phyloP scores from a whole-genome alignment of 257 asterid species.

The Nicotiana benthamiana region DNA sequence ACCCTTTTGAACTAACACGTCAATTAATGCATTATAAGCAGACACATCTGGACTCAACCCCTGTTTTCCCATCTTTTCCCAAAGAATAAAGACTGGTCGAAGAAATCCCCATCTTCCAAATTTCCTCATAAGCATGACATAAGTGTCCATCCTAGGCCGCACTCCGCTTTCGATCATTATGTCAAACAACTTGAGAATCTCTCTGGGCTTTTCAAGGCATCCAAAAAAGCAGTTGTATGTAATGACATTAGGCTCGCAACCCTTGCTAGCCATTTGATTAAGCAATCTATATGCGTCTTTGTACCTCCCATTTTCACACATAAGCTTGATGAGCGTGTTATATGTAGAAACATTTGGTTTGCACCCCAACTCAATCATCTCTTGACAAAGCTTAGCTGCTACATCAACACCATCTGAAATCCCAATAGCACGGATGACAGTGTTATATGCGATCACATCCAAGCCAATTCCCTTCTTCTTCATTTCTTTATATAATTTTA shows the following conservation, averaged over 20 bases:
- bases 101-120: slow-evolving; percentile 97
- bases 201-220: slow-evolving; percentile 68
- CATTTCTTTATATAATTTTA: slow-evolving; percentile 80
- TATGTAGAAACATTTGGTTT: slow-evolving; percentile 61
- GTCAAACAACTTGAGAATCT: slow-evolving; percentile 63
- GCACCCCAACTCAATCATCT: slow-evolving; percentile 72
- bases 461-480: slow-evolving; percentile 53
- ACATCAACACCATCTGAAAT: slow-evolving; percentile 68
- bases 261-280: slow-evolving; percentile 50
- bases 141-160: slow-evolving; percentile 71
- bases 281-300: slow-evolving; percentile 56
- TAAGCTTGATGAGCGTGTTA: slow-evolving; percentile 66
- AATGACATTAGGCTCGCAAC: slow-evolving; percentile 53
- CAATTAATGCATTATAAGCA: slow-evolving; percentile 86
- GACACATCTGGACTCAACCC: slow-evolving; percentile 78
- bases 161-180: slow-evolving; percentile 69
- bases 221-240: slow-evolving; percentile 69
- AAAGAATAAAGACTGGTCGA: slow-evolving; percentile 57
- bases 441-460: slow-evolving; percentile 78
- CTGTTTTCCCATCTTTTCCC: slow-evolving; percentile 70
- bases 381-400: slow-evolving; percentile 55
- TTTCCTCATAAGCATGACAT: slow-evolving; percentile 88
- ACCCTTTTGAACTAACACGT: slow-evolving; percentile 76
- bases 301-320: slow-evolving; percentile 77
- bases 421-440: slow-evolving; percentile 72